phyloP scores from a whole-genome alignment of 2,329 filamentous ascomycete genomes.

The Paecilomyces dactylethromorphus region DNA sequence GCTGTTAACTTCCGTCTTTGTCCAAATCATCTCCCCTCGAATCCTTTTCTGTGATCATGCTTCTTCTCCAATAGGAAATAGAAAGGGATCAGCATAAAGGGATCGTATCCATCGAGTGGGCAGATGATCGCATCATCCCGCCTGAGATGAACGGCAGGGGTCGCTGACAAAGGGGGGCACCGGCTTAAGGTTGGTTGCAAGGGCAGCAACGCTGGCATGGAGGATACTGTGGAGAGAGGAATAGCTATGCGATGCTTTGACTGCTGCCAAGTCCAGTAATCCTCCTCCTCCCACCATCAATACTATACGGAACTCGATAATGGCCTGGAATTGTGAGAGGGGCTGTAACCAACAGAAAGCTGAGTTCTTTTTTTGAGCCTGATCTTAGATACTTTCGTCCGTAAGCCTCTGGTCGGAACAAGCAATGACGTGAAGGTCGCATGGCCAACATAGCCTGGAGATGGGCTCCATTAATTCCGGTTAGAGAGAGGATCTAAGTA shows the following conservation, averaged over 20 bases:
- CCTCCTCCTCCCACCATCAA: not conserved
- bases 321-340: not conserved
- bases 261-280: not conserved
- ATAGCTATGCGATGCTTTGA: not conserved
- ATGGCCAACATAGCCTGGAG: not conserved
- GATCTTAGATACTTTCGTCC: not conserved
- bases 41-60: not conserved
- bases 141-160: not conserved
- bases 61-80: not conserved
- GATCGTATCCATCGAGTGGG: not conserved
- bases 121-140: not conserved
- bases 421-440: not conserved
- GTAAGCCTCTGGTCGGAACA: not conserved
- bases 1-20: not conserved
- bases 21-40: not conserved
- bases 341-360: too few species aligned
- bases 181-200: not conserved
- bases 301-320: not conserved
- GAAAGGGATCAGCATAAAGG: not conserved
- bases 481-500: not conserved
- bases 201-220: not conserved
- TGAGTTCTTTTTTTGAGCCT: not conserved
- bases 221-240: not conserved
- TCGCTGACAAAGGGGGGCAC: not conserved
- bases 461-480: not conserved